These are phyloP conservation scores for Acanthamoeba rhysodes DNA, from an alignment of 208 protist species.

Conservation along the genomic window DNA sequence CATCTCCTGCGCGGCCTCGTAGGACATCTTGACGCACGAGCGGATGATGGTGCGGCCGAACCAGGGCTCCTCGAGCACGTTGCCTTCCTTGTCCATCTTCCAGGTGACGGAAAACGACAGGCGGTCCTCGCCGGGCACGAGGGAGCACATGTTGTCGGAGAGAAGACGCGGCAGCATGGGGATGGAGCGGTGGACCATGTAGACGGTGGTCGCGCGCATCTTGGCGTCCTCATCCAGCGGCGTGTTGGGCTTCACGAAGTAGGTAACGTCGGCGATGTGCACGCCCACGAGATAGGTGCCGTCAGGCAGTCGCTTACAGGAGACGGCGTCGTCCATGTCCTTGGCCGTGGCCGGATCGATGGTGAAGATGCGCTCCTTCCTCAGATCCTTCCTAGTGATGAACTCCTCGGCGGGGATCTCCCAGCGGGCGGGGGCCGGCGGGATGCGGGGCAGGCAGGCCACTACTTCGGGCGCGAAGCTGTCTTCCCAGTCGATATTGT, in stretches of 20 bases:
- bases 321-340: conserved; percentile 94
- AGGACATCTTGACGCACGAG: conserved; percentile 90
- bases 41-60: conserved; percentile 88
- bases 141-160: conserved; percentile 94
- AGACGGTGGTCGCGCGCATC: conserved; percentile 92
- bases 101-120: conserved; percentile 94
- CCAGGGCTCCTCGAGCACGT: conserved; percentile 76
- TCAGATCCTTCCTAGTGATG: conserved; percentile 86
- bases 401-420: conserved; percentile 84
- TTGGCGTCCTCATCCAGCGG: conserved; percentile 93
- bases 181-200: conserved; percentile 91
- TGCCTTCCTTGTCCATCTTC: conserved; percentile 86
- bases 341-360: conserved; percentile 93
- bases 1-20: conserved; percentile 90
- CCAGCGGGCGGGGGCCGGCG: conserved; percentile 74
- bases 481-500: conserved; percentile 84
- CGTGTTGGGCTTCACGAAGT: conserved; percentile 92
- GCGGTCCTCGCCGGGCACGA: conserved; percentile 91
- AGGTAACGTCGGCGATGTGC: conserved; percentile 97
- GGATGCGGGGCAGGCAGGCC: conserved; percentile 59
- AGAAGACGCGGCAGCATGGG: conserved; percentile 88
- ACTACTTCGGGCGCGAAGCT: conserved; percentile 77
- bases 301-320: conserved; percentile 81
- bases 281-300: conserved; percentile 92
- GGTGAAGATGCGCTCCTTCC: conserved; percentile 87